Conservation (phyloP, 2,329 filamentous ascomycete species). For the Stagonosporopsis cucurbitacearum region DNA sequence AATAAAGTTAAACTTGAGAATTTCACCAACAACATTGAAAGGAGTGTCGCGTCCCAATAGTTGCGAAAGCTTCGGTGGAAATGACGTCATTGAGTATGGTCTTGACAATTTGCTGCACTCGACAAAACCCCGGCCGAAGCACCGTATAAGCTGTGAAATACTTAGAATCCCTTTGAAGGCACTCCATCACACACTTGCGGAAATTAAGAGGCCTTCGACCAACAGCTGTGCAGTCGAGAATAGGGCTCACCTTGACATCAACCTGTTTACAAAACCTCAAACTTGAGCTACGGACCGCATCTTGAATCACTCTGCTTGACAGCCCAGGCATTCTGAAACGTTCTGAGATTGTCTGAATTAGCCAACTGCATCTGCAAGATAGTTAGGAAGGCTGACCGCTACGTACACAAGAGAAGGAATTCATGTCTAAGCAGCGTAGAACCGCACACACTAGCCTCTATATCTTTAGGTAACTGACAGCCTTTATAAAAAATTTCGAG, state of each 20-base stretch:
- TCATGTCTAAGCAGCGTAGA: conserved; percentile 21
- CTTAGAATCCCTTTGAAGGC: neutral
- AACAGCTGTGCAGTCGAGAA: neutral
- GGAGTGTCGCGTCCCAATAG: too few species aligned
- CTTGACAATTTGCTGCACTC: neutral
- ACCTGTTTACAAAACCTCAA: neutral
- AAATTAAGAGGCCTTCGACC: neutral
- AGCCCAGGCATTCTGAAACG: conserved; percentile 22
- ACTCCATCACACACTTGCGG: neutral
- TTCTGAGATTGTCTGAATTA: conserved; percentile 15
- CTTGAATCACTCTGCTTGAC: conserved; percentile 22
- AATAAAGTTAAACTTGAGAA: too few species aligned
- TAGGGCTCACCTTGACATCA: neutral
- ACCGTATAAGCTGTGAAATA: neutral
- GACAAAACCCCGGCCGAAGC: neutral
- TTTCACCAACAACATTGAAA: too few species aligned
- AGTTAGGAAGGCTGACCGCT: neutral
- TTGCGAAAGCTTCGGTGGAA: neutral
- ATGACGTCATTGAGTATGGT: neutral
- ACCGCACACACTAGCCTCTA: conserved; percentile 25
- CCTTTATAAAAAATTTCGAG: conserved; percentile 22
- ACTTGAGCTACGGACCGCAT: neutral
- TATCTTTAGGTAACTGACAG: conserved; percentile 28
- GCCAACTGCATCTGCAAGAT: conserved; percentile 10
- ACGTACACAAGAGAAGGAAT: neutral